phyloP scores from a whole-genome alignment of 2,329 filamentous ascomycete genomes.

The Cytospora mali region DNA sequence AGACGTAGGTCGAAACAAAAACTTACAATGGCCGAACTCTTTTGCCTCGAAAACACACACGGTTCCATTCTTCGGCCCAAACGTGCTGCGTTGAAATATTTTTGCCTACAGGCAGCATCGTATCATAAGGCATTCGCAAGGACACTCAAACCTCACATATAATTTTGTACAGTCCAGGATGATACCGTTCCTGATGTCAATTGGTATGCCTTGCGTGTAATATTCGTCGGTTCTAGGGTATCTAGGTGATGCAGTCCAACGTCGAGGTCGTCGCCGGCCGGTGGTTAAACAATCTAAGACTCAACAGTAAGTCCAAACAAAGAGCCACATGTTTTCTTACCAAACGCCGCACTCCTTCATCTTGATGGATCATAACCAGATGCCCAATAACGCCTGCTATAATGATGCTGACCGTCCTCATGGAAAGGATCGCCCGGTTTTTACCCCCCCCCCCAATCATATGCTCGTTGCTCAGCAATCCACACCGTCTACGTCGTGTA shows the following conservation, averaged over 20 bases:
- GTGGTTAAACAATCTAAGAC: slow-evolving; percentile 3
- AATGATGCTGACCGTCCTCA: neutral
- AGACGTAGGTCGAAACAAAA: no score
- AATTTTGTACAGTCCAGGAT: neutral
- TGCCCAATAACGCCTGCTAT: neutral
- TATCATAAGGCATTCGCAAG: no score
- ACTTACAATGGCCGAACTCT: no score
- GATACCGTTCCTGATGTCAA: neutral
- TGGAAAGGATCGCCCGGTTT: neutral
- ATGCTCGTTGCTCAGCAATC: neutral
- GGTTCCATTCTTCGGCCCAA: no score
- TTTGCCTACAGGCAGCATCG: no score
- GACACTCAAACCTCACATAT: no score
- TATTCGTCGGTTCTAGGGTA: slow-evolving; percentile 8
- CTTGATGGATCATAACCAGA: neutral
- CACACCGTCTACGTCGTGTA: neutral
- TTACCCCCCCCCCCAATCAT: neutral
- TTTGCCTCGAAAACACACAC: no score
- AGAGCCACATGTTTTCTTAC: neutral
- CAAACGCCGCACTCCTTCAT: neutral
- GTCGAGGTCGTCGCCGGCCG: neutral
- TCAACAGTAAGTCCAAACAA: neutral
- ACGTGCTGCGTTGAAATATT: no score
- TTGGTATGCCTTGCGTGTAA: neutral
- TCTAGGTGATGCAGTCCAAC: slow-evolving; percentile 8